phyloP scores from a whole-genome alignment of 2,329 filamentous ascomycete genomes.

The Fusarium nisikadoi region DNA sequence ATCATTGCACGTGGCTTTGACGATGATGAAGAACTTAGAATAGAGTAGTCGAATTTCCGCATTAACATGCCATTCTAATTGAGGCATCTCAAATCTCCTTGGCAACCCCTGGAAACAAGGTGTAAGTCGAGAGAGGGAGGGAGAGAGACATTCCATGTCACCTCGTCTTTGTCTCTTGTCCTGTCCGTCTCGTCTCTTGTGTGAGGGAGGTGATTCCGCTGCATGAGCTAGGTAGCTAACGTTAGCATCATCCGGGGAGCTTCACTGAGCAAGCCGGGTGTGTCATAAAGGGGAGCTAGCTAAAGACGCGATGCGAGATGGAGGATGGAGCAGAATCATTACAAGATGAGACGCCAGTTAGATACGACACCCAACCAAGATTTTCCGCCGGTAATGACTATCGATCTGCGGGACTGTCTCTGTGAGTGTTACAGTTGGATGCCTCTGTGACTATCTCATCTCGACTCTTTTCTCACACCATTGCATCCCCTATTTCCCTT shows the following conservation, averaged over 20 bases:
- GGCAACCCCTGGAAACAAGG: constrained; percentile 17
- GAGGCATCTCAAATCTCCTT: constrained; percentile 34
- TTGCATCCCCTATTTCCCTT: constrained; percentile 3
- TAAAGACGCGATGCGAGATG: constrained; percentile 11
- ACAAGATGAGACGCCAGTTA: constrained; percentile 33
- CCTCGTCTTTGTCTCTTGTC: constrained; percentile 9
- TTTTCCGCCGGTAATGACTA: constrained; percentile 29
- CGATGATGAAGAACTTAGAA: constrained; percentile 3
- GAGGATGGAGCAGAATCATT: constrained; percentile 18
- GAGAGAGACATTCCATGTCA: constrained; percentile 25
- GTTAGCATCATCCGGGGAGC: constrained; percentile 30
- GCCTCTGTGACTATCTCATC: constrained; percentile 19
- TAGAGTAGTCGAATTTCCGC: constrained; percentile 19
- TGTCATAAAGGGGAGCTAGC: constrained; percentile 21
- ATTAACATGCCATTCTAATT: constrained; percentile 33
- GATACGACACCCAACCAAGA: constrained; percentile 19
- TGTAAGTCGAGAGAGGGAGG: background rate
- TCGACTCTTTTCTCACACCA: constrained; percentile 30
- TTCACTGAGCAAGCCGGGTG: constrained; percentile 26
- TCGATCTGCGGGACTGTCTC: constrained; percentile 17
- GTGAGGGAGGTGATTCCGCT: constrained; percentile 2
- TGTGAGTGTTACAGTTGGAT: constrained; percentile 4
- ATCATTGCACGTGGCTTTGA: constrained; percentile 40
- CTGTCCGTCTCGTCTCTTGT: background rate
- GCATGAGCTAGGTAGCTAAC: constrained; percentile 14